Percentiles rank a stretch among this genome's conserved stretches.
Evolutionary conservation across 2,329 filamentous ascomycete genomes (phyloP).

Genomic region (Diaporthe citriasiana): DNA sequence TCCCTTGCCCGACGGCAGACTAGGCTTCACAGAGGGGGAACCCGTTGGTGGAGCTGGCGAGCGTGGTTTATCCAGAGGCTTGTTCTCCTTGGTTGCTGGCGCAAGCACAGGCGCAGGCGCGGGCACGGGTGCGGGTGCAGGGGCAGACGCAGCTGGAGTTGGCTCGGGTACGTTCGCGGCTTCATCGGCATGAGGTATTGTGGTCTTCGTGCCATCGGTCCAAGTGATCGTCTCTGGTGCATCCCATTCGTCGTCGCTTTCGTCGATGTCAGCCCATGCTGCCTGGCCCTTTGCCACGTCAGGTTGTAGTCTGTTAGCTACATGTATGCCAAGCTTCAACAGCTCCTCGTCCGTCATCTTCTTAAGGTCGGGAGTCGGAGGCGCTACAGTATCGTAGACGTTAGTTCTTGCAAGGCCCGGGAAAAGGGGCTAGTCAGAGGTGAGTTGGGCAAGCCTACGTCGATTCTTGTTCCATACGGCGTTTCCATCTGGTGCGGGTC

Average conservation of each 20-base stretch:
- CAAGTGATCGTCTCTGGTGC: slow-evolving; percentile 87
- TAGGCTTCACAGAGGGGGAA: slow-evolving; percentile 60
- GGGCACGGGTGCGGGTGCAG: slow-evolving; percentile 46
- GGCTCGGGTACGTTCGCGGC: slow-evolving; percentile 47
- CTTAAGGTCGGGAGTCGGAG: slow-evolving; percentile 78
- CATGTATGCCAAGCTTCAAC: slow-evolving; percentile 88
- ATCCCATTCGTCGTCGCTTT: slow-evolving; percentile 91
- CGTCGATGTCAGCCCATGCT: slow-evolving; percentile 82
- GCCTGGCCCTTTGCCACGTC: slow-evolving; percentile 82
- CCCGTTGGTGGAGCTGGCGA: slow-evolving; percentile 51
- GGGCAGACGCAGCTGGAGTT: slow-evolving; percentile 46
- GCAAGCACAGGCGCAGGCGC: slow-evolving; percentile 45
- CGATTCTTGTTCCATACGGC: slow-evolving; percentile 92
- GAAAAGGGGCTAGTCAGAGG: not conserved
- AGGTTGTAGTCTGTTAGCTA: slow-evolving; percentile 82
- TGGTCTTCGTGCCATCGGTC: slow-evolving; percentile 90
- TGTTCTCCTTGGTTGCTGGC: slow-evolving; percentile 46
- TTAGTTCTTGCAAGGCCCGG: slow-evolving; percentile 5
- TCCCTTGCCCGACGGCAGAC: slow-evolving; percentile 69
- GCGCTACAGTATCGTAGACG: slow-evolving; percentile 59
- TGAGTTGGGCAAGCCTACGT: slow-evolving; percentile 66
- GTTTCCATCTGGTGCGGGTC: slow-evolving; percentile 76
- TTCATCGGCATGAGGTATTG: slow-evolving; percentile 75
- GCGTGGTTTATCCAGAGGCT: slow-evolving; percentile 58
- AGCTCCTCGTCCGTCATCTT: slow-evolving; percentile 90